phyloP scores from a whole-genome alignment of 768 basidiomycete genomes.

The Lactarius quietus region DNA sequence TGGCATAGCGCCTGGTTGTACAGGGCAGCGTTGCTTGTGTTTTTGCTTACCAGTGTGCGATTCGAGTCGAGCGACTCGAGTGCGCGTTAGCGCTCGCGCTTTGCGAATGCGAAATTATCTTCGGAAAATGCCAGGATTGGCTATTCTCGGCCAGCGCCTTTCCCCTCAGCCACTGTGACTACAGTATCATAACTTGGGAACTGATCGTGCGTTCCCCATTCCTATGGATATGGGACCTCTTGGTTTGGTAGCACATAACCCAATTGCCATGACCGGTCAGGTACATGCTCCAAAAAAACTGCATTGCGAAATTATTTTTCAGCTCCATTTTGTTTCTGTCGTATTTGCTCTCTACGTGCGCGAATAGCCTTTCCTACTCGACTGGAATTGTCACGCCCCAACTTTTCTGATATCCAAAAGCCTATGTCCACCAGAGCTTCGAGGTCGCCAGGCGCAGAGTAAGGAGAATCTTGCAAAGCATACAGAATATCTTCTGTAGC shows the following conservation, averaged over 20 bases:
- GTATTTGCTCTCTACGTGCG: slow-evolving; percentile 45
- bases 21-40: background rate
- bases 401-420: slow-evolving; percentile 70
- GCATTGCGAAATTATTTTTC: background rate
- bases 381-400: slow-evolving; percentile 69
- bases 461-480: slow-evolving; percentile 62
- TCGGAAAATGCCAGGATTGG: slow-evolving; percentile 9
- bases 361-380: slow-evolving; percentile 71
- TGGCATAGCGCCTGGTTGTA: slow-evolving; percentile 49
- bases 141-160: background rate
- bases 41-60: slow-evolving; percentile 1
- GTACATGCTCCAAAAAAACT: too few relatives aligned
- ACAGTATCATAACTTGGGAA: too few relatives aligned
- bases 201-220: too few relatives aligned
- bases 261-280: too few relatives aligned
- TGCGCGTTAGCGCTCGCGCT: background rate
- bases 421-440: slow-evolving; percentile 72
- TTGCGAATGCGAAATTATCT: slow-evolving; percentile 2
- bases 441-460: slow-evolving; percentile 58
- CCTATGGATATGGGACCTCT: too few relatives aligned
- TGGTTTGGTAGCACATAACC: too few relatives aligned
- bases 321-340: slow-evolving; percentile 16
- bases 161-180: too few relatives aligned
- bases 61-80: background rate
- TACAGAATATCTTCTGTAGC: slow-evolving; percentile 92